A percentile compares a stretch with the other conserved stretches of the same genome.
These are phyloP conservation scores for Sordariomycetes sp. DNA, from an alignment of 2,329 filamentous ascomycete species.

Conservation along the genomic window DNA sequence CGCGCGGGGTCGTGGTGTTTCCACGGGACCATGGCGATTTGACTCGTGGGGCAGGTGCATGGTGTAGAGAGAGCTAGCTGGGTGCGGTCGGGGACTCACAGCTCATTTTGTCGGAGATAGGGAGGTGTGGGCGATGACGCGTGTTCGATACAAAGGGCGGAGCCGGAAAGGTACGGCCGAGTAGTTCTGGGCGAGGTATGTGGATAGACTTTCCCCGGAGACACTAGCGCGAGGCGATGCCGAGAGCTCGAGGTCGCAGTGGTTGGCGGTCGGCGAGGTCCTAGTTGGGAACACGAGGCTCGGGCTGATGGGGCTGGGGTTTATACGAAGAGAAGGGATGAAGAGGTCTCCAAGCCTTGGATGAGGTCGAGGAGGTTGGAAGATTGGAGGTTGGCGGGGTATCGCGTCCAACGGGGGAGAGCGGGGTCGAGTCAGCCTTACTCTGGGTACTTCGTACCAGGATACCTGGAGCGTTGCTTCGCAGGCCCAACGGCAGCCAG, in stretches of 20 bases:
- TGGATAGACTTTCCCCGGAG: background rate
- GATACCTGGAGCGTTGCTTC: background rate
- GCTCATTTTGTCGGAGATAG: conserved; percentile 18
- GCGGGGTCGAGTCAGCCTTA: conserved; percentile 6
- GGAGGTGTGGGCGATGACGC: background rate
- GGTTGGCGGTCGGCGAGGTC: background rate
- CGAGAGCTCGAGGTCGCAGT: background rate
- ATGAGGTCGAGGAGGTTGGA: background rate
- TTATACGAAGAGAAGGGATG: background rate
- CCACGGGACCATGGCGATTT: background rate
- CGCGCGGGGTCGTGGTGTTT: background rate
- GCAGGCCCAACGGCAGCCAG: background rate
- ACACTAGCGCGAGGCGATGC: background rate
- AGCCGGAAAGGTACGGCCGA: background rate
- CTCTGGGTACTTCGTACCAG: background rate
- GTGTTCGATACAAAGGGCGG: background rate
- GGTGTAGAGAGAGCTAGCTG: background rate
- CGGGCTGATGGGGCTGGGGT: background rate
- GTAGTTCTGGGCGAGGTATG: background rate
- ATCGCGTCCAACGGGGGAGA: background rate
- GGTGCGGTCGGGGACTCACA: conserved; percentile 17
- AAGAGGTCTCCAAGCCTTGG: background rate
- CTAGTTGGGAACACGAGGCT: background rate
- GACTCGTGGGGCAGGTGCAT: background rate
- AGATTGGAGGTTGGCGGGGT: background rate